These are phyloP conservation scores for Teratosphaeriaceae sp. DNA, from an alignment of 2,329 filamentous ascomycete genomes.

Conservation along the genomic window DNA sequence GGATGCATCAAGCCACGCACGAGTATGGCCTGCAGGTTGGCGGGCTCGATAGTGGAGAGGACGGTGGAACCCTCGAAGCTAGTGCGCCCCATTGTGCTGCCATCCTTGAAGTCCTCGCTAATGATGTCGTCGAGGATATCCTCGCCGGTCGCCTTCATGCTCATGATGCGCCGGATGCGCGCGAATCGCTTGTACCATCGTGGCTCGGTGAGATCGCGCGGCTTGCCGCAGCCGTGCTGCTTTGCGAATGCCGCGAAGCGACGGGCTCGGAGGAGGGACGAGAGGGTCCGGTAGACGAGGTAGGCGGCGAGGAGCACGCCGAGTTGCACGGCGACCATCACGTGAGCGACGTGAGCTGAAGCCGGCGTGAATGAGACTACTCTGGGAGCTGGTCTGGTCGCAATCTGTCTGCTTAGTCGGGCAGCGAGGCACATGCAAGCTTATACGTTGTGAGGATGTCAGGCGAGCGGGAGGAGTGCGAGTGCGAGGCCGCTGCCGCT, in stretches of 20 bases:
- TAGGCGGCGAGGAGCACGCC: slow-evolving; percentile 2
- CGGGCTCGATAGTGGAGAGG: slow-evolving; percentile 34
- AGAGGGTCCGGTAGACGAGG: slow-evolving; percentile 6
- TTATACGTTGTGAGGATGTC: too few species aligned
- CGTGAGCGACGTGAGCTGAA: too few species aligned
- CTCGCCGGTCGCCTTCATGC: slow-evolving; percentile 9
- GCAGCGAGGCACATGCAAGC: too few species aligned
- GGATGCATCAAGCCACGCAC: too few species aligned
- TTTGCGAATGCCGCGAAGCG: slow-evolving; percentile 11
- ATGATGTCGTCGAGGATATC: slow-evolving; percentile 19
- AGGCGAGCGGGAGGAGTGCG: too few species aligned
- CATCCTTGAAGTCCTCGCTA: slow-evolving; percentile 3
- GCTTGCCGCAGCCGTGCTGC: slow-evolving; percentile 9
- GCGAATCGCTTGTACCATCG: not conserved
- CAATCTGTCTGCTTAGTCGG: too few species aligned
- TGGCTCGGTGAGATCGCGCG: not conserved
- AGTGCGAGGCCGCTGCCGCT: too few species aligned
- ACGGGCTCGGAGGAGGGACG: not conserved
- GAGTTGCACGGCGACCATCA: not conserved
- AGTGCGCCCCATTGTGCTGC: slow-evolving; percentile 2
- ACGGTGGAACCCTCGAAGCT: slow-evolving; percentile 10
- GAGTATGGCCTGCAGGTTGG: slow-evolving; percentile 50
- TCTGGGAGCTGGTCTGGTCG: too few species aligned
- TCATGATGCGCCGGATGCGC: not conserved
- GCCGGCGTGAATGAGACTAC: too few species aligned